Conservation (phyloP, 2,329 filamentous ascomycete species). For the Calonectria honghensis region DNA sequence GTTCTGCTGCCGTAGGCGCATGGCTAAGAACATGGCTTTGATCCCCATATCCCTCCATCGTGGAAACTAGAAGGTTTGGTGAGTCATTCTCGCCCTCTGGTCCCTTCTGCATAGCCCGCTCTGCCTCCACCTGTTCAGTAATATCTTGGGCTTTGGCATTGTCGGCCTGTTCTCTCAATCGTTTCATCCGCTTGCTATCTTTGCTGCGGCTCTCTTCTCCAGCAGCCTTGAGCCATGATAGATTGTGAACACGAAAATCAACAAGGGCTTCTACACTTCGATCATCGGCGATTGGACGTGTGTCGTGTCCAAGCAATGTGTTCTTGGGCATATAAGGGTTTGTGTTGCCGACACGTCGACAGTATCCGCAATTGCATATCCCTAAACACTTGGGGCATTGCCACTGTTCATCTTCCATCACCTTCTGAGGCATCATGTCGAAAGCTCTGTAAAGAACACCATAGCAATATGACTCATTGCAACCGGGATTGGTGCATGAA, state of each 20-base stretch:
- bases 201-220: slow-evolving; percentile 76
- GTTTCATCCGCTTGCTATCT: slow-evolving; percentile 74
- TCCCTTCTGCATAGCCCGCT: slow-evolving; percentile 47
- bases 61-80: slow-evolving; percentile 31
- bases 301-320: slow-evolving; percentile 93
- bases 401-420: slow-evolving; percentile 89
- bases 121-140: slow-evolving; percentile 56
- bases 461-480: slow-evolving; percentile 89
- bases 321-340: slow-evolving; percentile 90
- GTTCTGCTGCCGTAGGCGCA: slow-evolving; percentile 36
- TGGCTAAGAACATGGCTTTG: slow-evolving; percentile 58
- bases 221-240: slow-evolving; percentile 83
- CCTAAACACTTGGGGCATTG: slow-evolving; percentile 90
- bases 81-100: slow-evolving; percentile 29
- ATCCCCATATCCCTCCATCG: slow-evolving; percentile 55
- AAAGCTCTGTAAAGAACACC: slow-evolving; percentile 94
- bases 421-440: slow-evolving; percentile 88
- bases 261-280: slow-evolving; percentile 93
- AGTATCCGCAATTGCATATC: slow-evolving; percentile 91
- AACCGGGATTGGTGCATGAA: slow-evolving; percentile 82
- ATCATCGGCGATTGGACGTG: slow-evolving; percentile 90
- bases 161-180: slow-evolving; percentile 73
- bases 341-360: slow-evolving; percentile 80
- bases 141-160: slow-evolving; percentile 73
- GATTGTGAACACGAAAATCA: slow-evolving; percentile 92